Evolutionary conservation across 805 yeast genomes (phyloP).

Genomic region (Maudiozyma saulgeensis): DNA sequence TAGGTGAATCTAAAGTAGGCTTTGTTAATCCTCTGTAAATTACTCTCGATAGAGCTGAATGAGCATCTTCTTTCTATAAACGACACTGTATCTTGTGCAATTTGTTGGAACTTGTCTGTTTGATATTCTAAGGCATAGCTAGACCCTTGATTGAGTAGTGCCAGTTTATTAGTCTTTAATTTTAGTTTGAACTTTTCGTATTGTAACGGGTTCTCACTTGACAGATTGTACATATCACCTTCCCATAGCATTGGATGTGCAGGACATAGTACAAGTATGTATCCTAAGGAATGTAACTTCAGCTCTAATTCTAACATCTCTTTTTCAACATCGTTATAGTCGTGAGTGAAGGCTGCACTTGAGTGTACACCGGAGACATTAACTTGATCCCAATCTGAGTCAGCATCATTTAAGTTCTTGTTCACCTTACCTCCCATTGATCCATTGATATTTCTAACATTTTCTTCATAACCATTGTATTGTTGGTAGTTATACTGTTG

Average conservation of each 20-base stretch:
- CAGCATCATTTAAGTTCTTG: background rate
- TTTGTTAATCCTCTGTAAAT: slow-evolving; percentile 55
- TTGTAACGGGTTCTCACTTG: slow-evolving; percentile 19
- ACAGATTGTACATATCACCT: slow-evolving; percentile 56
- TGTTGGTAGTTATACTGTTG: background rate
- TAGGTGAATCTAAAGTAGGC: slow-evolving; percentile 59
- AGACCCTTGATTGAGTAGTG: slow-evolving; percentile 46
- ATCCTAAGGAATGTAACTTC: slow-evolving; percentile 37
- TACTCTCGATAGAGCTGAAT: slow-evolving; percentile 60
- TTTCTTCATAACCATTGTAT: background rate
- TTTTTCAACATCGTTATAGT: slow-evolving; percentile 25
- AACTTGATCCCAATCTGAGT: background rate
- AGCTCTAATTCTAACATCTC: slow-evolving; percentile 21
- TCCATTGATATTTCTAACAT: background rate
- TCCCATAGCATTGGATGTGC: slow-evolving; percentile 86
- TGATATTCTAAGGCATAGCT: slow-evolving; percentile 45
- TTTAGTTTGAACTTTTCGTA: slow-evolving; percentile 17
- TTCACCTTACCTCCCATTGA: background rate
- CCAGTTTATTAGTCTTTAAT: slow-evolving; percentile 12
- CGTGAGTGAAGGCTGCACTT: slow-evolving; percentile 13
- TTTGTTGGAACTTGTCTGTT: slow-evolving; percentile 46
- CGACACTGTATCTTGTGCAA: slow-evolving; percentile 47
- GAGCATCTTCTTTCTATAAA: slow-evolving; percentile 62
- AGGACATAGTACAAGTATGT: slow-evolving; percentile 65
- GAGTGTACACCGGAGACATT: background rate